Evolutionary conservation across 495 filamentous ascomycete species (phyloP).

Genomic region (Tuber aestivum): DNA sequence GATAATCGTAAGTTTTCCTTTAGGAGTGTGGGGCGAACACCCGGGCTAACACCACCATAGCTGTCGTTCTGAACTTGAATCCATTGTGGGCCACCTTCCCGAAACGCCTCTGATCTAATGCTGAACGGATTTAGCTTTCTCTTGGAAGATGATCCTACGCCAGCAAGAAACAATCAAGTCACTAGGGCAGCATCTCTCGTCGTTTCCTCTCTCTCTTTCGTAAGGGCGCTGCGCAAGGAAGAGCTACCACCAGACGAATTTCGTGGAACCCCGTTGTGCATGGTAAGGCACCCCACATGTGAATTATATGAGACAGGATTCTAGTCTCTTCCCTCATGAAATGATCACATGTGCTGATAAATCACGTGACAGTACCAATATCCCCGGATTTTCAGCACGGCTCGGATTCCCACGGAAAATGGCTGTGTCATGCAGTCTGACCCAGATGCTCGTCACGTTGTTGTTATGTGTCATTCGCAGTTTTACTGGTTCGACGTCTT

Average conservation of each 20-base stretch:
- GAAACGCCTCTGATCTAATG: not conserved
- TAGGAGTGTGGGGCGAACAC: not conserved
- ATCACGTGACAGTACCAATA: conserved; percentile 63
- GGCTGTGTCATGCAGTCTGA: conserved; percentile 96
- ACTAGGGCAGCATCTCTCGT: conserved; percentile 89
- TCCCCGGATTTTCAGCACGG: conserved; percentile 89
- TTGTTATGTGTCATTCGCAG: conserved; percentile 91
- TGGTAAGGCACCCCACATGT: conserved; percentile 47
- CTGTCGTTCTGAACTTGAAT: conserved; percentile 94
- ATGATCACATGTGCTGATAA: conserved; percentile 17
- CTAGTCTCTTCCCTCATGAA: not conserved
- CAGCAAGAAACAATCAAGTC: conserved; percentile 91
- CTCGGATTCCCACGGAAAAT: conserved; percentile 87
- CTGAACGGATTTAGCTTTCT: conserved; percentile 55
- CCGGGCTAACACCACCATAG: conserved; percentile 40
- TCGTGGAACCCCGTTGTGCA: conserved; percentile 75
- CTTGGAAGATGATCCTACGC: conserved; percentile 94
- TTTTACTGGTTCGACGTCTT: conserved; percentile 99
- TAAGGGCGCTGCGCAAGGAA: conserved; percentile 85
- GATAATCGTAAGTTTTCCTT: conserved; percentile 63
- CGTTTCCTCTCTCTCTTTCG: conserved; percentile 83
- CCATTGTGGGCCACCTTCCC: conserved; percentile 54
- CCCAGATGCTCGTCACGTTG: conserved; percentile 76
- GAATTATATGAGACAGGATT: not conserved
- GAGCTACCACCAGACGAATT: conserved; percentile 87